Evolutionary conservation across 2,329 filamentous ascomycete species (phyloP).

Genomic region (Botrytis fragariae): DNA sequence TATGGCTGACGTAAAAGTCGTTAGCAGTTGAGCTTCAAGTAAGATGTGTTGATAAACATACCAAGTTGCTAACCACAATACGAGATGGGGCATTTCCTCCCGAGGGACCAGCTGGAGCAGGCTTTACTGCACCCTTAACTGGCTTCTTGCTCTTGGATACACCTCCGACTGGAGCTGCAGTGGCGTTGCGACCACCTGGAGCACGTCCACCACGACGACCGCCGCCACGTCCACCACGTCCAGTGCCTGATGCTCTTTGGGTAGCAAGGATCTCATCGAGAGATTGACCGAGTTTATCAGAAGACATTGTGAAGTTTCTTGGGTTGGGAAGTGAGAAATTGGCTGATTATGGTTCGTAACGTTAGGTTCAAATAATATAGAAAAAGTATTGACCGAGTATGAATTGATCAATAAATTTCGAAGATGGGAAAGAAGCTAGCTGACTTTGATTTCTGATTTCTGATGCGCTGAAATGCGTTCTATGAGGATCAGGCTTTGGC

Average conservation of each 20-base stretch:
- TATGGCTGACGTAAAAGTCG: conserved; percentile 60
- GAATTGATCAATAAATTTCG: conserved; percentile 28
- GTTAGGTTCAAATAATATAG: conserved; percentile 36
- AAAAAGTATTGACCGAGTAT: conserved; percentile 30
- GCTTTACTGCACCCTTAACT: conserved; percentile 58
- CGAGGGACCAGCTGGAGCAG: conserved; percentile 62
- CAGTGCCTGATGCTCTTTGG: conserved; percentile 38
- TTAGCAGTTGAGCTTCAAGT: conserved; percentile 12
- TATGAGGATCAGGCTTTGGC: conserved; percentile 29
- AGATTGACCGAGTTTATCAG: conserved; percentile 93
- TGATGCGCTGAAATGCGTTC: conserved; percentile 31
- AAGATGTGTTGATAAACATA: conserved; percentile 50
- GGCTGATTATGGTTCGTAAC: conserved; percentile 32
- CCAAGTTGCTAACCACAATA: conserved; percentile 81
- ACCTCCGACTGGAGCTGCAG: conserved; percentile 73
- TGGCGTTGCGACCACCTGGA: conserved; percentile 41
- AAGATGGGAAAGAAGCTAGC: conserved; percentile 31
- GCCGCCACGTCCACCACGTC: conserved; percentile 42
- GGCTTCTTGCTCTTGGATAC: conserved; percentile 72
- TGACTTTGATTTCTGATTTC: conserved; percentile 30
- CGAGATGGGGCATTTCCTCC: conserved; percentile 73
- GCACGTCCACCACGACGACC: conserved; percentile 47
- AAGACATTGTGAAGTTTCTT: conserved; percentile 66
- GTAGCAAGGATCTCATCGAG: conserved; percentile 93
- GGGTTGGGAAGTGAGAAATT: conserved; percentile 29